Evolutionary conservation across 2,329 filamentous ascomycete genomes (phyloP), one percentile per base, ranked within the genome.

Genomic region (Rhinocladiella mackenziei): DNA sequence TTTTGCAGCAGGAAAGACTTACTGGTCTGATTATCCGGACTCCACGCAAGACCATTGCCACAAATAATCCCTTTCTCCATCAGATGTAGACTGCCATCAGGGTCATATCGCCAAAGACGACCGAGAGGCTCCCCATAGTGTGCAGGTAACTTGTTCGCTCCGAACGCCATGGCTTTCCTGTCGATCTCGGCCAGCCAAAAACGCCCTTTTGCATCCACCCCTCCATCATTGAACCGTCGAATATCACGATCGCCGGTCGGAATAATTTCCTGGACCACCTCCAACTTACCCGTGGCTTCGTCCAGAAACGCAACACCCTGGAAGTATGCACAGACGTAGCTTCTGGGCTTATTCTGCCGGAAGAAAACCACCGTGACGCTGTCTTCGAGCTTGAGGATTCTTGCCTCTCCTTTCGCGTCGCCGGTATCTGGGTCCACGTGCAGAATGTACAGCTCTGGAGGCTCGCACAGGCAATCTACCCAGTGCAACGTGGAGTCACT

Each of bases 261-360:
- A 34, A 66, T 65, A 29, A 66, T 65, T 45, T 67, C 63, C 44
- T 61, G 61, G 34, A 65, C 43, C 4, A 66, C 54, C 14, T 65
- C 59, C 23, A 67, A 45, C 23, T 60, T 58, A 2, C 65, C 63
- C 3, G 59, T 66, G 22, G 49, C 51, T 48, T 67, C 63, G 46
- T 67, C 64, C 13, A 67, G 15, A 23, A 65, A 62, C 8, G 62
- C 65, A 9, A 66, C 58, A 3, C 64, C 65, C 39, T 61, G 59
- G 51, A 63, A 64, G 39, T 67, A 67, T n/a, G 63, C 64, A 28
- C 58, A 63, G 43, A 67, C 63, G 43, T 67, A 67, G 40, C 63
- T 65, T 2, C 62, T 60, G 3, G 61, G 57, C n/a, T 56, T 52
- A 26, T 56, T 48, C 31, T 56, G 53, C 17, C 64, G 59, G 52